Evolutionary conservation across 768 basidiomycete species (phyloP).

Genomic region (Favolaschia claudopus): DNA sequence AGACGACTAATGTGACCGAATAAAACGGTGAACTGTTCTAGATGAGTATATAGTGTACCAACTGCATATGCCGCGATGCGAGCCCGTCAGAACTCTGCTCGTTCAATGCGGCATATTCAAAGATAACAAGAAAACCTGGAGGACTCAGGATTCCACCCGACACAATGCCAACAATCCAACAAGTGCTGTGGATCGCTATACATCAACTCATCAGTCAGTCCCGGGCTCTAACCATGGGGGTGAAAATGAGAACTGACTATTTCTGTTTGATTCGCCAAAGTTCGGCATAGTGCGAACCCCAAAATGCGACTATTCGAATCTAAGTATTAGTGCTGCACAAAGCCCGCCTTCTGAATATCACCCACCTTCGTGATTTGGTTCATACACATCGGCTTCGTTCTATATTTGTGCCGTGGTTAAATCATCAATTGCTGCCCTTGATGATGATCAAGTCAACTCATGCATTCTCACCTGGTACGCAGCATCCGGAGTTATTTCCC

Average conservation of each 20-base stretch:
- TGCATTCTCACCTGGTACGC: constrained; percentile 28
- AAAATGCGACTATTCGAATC: constrained; percentile 33
- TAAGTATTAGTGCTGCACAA: too few relatives aligned
- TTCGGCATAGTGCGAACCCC: constrained; percentile 30
- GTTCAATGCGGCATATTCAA: too few relatives aligned
- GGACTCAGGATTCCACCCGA: constrained; percentile 11
- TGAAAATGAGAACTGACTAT: constrained; percentile 25
- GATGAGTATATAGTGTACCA: too few relatives aligned
- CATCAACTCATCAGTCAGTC: neutral
- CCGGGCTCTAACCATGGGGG: neutral
- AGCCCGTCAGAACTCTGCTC: too few relatives aligned
- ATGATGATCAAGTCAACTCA: neutral
- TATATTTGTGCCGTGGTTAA: too few relatives aligned
- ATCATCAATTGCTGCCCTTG: too few relatives aligned
- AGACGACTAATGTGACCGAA: too few relatives aligned
- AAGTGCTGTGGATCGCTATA: constrained; percentile 32
- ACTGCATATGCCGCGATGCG: too few relatives aligned
- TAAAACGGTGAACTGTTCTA: too few relatives aligned
- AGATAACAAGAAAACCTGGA: constrained; percentile 13
- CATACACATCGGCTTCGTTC: constrained; percentile 36
- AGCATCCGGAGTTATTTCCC: constrained; percentile 30
- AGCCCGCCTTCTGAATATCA: too few relatives aligned
- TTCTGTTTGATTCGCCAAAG: constrained; percentile 31
- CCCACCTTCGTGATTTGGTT: constrained; percentile 36
- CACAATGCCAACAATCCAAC: constrained; percentile 37